Evolutionary conservation across 2,329 filamentous ascomycete species (phyloP).

Genomic region (Chrysosporium keratinophilum): DNA sequence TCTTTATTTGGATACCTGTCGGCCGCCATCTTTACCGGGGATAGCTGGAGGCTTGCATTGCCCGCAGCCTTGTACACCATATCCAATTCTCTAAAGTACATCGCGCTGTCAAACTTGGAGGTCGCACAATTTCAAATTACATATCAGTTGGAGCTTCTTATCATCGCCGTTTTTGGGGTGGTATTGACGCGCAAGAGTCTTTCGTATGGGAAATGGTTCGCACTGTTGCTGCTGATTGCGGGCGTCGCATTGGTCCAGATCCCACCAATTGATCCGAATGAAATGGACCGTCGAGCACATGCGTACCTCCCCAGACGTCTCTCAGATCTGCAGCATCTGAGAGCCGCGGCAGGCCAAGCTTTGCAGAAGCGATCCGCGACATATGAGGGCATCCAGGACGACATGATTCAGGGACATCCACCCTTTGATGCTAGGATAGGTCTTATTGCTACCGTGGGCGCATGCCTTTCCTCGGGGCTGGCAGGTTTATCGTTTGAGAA

Average conservation of each 20-base stretch:
- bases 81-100: conserved; percentile 88
- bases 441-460: conserved; percentile 63
- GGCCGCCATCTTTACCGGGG: conserved; percentile 70
- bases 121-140: conserved; percentile 88
- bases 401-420: conserved; percentile 43
- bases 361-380: conserved; percentile 67
- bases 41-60: conserved; percentile 90
- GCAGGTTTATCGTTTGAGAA: conserved; percentile 66
- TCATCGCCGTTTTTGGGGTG: conserved; percentile 79
- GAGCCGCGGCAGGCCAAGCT: conserved; percentile 37
- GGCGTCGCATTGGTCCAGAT: conserved; percentile 81
- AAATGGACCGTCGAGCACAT: conserved; percentile 49
- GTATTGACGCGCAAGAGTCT: conserved; percentile 62
- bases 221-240: conserved; percentile 65
- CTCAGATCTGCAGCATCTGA: conserved; percentile 45
- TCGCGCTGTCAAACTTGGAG: conserved; percentile 81
- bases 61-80: conserved; percentile 81
- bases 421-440: conserved; percentile 70
- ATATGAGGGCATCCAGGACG: conserved; percentile 73
- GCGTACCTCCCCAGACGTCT: conserved; percentile 67
- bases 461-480: conserved; percentile 70
- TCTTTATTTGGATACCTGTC: conserved; percentile 71
- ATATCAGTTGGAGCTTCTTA: conserved; percentile 89
- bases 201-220: conserved; percentile 64
- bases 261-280: conserved; percentile 50